Percentiles rank a stretch among this genome's conserved stretches.
Evolutionary conservation across 164 flowering plant genomes (phyloP).

Genomic region (Vitis rupestris): DNA sequence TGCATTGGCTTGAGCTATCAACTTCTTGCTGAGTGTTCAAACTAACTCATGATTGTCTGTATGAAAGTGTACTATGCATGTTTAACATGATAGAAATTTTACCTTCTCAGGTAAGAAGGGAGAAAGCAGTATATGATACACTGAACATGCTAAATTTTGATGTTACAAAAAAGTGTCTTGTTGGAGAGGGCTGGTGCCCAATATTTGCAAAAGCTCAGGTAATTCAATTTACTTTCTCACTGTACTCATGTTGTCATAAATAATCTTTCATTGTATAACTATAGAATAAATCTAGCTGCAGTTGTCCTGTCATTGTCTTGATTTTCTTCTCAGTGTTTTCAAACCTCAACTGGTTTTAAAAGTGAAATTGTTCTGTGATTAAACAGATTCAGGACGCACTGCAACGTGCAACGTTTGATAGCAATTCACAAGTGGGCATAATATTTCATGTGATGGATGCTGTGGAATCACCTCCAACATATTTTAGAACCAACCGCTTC

Average conservation of each 20-base stretch:
- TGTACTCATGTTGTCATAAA: background rate
- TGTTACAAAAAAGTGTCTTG: constrained; percentile 97
- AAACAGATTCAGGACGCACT: constrained; percentile 88
- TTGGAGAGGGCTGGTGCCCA: constrained; percentile 99
- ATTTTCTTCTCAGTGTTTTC: background rate
- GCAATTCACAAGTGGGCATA: constrained; percentile 91
- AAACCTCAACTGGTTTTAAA: background rate
- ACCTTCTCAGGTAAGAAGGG: constrained; percentile 73
- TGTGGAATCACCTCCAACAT: constrained; percentile 92
- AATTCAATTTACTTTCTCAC: background rate
- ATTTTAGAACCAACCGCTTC: constrained; percentile 76
- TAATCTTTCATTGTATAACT: no score
- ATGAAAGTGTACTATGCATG: background rate
- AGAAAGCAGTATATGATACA: constrained; percentile 93
- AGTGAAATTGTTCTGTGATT: constrained; percentile 1
- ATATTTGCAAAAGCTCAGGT: constrained; percentile 85
- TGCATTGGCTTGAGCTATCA: background rate
- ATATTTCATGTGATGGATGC: constrained; percentile 91
- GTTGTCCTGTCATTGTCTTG: background rate
- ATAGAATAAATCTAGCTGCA: background rate
- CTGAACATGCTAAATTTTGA: constrained; percentile 95
- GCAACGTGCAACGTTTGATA: constrained; percentile 93
- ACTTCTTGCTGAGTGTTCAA: background rate
- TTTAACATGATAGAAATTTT: constrained; percentile 1
- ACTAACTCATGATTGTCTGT: background rate